Base-by-base conservation (phyloP, 164 flowering plant genomes). In the Vitis cinerea region DNA sequence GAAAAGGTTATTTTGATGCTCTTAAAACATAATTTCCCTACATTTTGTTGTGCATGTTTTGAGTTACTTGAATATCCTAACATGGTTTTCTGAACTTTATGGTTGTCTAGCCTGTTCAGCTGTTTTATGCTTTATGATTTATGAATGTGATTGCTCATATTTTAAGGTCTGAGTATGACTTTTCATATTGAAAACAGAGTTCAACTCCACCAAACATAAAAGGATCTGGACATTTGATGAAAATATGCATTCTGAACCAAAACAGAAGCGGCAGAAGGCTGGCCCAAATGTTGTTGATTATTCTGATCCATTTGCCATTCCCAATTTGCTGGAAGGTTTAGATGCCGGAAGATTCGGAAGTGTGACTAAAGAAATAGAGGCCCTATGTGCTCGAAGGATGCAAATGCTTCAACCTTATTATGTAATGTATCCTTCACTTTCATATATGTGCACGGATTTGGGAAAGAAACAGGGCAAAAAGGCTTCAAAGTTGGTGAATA, bases 311-410 rank as follows among this genome's bases (percentile, higher is more conserved):
- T 79, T 72, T 75, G 67, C 77, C 4, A 19, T 75, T 9, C n/a
- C 64, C 12, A 31, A 73, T 60, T 14, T 80, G 65, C 62, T 81
- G 23, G 72, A 80, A 8, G 53, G 48, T 3, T 27, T 81, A 27
- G 81, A 77, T 12, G 15, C 49, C 16, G 73, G 81, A 55, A 69
- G 60, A 37, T 83, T 55, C 71, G 86, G 86, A 27, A 73, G 76
- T 69, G 82, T 77, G 56, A 81, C 84, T 8, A 66, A 74, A 17
- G 86, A 79, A 0, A 70, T 83, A 37, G 68, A 71, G 27, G 79
- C 56, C 8, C 77, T 83, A 12, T 17, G 72, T 53, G 59, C 71
- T 29, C 69, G 49, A 55, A 72, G 70, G 65, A 68, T 57, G 67
- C 68, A 69, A 55, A 8, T 59, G 10, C 31, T 72, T 4, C 53